These are phyloP conservation scores for Endogone sp. DNA, from an alignment of 192 early-diverging fungal species.

Conservation along the genomic window DNA sequence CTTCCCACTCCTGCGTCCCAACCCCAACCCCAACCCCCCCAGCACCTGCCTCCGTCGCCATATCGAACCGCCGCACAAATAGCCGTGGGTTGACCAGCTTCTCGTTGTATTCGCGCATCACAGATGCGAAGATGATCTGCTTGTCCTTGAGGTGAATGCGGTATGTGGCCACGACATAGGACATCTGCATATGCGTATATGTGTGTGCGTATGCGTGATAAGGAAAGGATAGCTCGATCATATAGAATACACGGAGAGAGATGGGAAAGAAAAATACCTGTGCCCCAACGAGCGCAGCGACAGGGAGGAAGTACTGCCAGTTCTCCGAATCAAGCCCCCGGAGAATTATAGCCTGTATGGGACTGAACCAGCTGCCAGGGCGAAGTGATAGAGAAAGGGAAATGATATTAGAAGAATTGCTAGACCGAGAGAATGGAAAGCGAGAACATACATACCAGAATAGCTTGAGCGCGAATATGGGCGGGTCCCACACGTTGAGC, in stretches of 20 bases:
- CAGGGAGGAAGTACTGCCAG: conserved; percentile 52
- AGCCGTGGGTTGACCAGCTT: conserved; percentile 60
- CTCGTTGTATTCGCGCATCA: conserved; percentile 56
- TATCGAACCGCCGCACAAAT: conserved; percentile 53
- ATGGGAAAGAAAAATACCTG: conserved; percentile 42
- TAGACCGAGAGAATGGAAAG: neutral
- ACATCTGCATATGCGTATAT: no score
- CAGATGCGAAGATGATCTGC: conserved; percentile 54
- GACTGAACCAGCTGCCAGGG: conserved; percentile 54
- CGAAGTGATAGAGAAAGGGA: no score
- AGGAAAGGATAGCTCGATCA: conserved; percentile 10
- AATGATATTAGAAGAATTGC: no score
- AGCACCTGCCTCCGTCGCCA: conserved; percentile 27
- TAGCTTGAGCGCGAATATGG: conserved; percentile 38
- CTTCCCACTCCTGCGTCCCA: no score
- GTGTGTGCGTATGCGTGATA: neutral
- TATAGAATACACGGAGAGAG: conserved; percentile 19
- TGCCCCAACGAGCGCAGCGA: conserved; percentile 40
- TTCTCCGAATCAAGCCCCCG: conserved; percentile 45
- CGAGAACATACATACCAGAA: conserved; percentile 11
- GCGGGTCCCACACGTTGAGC: conserved; percentile 41
- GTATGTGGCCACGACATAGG: neutral
- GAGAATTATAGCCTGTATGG: conserved; percentile 54
- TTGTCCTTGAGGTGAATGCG: conserved; percentile 46
- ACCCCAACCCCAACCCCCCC: no score